phyloP scores from a whole-genome alignment of 129 eudicot genomes.

The Silybum marianum region DNA sequence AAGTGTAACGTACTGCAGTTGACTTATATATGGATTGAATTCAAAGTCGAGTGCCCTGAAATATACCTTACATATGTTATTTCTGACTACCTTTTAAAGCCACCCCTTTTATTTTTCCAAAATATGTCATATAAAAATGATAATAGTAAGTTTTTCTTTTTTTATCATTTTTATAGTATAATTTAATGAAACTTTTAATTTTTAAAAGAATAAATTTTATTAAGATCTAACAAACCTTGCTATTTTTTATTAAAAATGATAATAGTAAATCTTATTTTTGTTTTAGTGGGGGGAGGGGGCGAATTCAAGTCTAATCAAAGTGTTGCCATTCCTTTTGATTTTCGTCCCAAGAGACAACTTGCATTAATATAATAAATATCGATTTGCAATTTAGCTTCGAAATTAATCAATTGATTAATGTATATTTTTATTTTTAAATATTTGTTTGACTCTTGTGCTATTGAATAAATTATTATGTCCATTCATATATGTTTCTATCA shows the following conservation, averaged over 20 bases:
- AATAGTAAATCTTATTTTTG: not conserved
- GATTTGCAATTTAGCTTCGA: slow-evolving; percentile 25
- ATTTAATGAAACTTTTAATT: too few species aligned
- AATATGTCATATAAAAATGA: too few species aligned
- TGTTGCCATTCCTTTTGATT: slow-evolving; percentile 20
- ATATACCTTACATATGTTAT: slow-evolving; percentile 15
- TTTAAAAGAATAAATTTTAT: not conserved
- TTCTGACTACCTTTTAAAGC: slow-evolving; percentile 10
- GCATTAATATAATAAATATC: slow-evolving; percentile 29
- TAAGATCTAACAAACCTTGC: not conserved
- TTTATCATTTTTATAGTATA: too few species aligned
- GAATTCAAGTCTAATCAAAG: slow-evolving; percentile 21
- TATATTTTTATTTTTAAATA: not conserved
- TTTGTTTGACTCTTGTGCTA: not conserved
- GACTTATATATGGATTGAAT: slow-evolving; percentile 20
- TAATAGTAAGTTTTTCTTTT: too few species aligned
- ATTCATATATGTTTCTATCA: not conserved
- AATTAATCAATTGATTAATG: not conserved
- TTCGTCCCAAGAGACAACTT: slow-evolving; percentile 21
- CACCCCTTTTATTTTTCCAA: not conserved
- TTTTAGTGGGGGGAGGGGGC: not conserved
- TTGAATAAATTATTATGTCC: not conserved
- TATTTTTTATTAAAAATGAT: not conserved
- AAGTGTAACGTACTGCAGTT: slow-evolving; percentile 26
- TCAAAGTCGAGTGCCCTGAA: slow-evolving; percentile 8